Evolutionary conservation across 371 early-diverging fungal genomes (phyloP), one percentile per base, ranked within the genome.

Genomic region (Fennellomyces sp.): DNA sequence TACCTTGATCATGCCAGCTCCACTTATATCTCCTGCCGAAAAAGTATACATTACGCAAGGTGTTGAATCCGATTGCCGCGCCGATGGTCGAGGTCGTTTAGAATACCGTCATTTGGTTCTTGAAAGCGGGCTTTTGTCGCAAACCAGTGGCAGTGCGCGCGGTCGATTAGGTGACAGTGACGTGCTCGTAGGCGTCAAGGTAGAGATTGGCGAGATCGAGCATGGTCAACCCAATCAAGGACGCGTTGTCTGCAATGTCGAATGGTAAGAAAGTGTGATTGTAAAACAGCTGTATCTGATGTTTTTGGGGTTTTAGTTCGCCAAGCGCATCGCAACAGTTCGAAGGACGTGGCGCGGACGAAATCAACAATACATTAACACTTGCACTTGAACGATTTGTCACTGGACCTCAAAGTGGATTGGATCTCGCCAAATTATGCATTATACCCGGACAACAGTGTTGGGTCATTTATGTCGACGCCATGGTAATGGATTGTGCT

Each of bases 391-490:
- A 88, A 55, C 82, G 92, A n/a, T 70, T 92, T 25, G 81, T 95
- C 25, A 89, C 87, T 75, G 89, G 91, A 8, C 80, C 88, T 5
- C 88, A 92, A 57, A 87, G 89, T 57, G 97, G 96, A 2, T 64
- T 97, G 29, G 91, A 97, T 73, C 80, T 97, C 19, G 80, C 83
- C 30, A 80, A 86, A 36, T 83, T 97, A 19, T 92, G 91, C 66
- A 94, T 97, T 63, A 91, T 97, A 57, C 94, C 94, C 1, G 88
- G 89, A n/a, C 80, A 87, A 54, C 86, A 89, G 23, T 94, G 94
- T 72, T 97, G 97, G 97, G 78, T 93, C 23, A 76, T 97, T 13
- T 90, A 94, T 58, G 84, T 96, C 26, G 97, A 97, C 68, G 97
- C 91, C 0, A 78, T 97, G 85, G 92, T 96, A 12, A 81, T 97